These are phyloP conservation scores for Caryopteris hybrid DNA, from an alignment of 305 asterid species.

Conservation along the genomic window DNA sequence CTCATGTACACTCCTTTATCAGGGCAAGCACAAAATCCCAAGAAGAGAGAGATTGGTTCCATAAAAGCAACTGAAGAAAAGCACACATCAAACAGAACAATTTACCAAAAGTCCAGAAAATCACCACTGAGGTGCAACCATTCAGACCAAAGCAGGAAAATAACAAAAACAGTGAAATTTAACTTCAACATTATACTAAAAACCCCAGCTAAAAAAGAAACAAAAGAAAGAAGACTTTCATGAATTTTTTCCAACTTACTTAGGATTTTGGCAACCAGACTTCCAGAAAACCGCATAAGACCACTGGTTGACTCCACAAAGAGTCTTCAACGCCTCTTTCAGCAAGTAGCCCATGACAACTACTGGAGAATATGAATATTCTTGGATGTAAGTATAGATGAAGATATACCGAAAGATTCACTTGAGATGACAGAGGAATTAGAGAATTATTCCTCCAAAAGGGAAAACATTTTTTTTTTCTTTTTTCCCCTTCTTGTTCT, in stretches of 20 bases:
- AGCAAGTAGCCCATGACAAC: slow-evolving; percentile 76
- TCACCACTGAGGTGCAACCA: neutral
- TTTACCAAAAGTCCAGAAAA: slow-evolving; percentile 4
- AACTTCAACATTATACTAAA: neutral
- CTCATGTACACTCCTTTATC: too few relatives aligned
- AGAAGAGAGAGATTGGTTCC: slow-evolving; percentile 14
- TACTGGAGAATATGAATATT: slow-evolving; percentile 14
- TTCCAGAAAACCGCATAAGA: slow-evolving; percentile 99
- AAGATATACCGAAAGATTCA: slow-evolving; percentile 21
- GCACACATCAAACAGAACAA: slow-evolving; percentile 3
- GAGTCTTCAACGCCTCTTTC: slow-evolving; percentile 94
- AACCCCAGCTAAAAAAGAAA: too few relatives aligned
- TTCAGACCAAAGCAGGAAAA: too few relatives aligned
- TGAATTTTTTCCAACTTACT: slow-evolving; percentile 77
- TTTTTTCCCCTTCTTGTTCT: neutral
- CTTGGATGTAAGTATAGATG: slow-evolving; percentile 8
- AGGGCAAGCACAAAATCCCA: slow-evolving; percentile 35
- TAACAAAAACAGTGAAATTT: too few relatives aligned
- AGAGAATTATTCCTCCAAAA: slow-evolving; percentile 19
- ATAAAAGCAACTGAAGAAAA: slow-evolving; percentile 14
- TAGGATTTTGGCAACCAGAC: slow-evolving; percentile 84
- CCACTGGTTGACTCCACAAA: slow-evolving; percentile 94
- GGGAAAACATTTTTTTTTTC: neutral
- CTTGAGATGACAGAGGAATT: slow-evolving; percentile 14
- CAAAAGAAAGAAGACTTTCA: too few relatives aligned